These are phyloP conservation scores for Ophiocordyceps camponoti-floridani DNA, from an alignment of 2,329 filamentous ascomycete species.

Conservation along the genomic window DNA sequence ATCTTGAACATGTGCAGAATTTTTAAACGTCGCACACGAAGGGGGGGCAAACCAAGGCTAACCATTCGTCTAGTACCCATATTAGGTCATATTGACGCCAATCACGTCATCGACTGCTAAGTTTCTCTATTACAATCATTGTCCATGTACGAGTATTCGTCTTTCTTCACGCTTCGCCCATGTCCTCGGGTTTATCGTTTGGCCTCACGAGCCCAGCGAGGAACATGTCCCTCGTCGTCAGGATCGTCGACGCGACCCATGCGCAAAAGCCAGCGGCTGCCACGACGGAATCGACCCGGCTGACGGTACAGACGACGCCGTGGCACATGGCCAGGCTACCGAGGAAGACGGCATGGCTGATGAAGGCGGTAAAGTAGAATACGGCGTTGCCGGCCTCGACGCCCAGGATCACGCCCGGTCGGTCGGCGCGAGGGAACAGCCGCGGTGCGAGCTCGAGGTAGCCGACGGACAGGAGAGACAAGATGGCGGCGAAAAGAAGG, in stretches of 20 bases:
- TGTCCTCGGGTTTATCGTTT: slow-evolving; percentile 12
- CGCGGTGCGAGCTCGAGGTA: slow-evolving; percentile 33
- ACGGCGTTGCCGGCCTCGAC: slow-evolving; percentile 33
- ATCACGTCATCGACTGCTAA: background rate
- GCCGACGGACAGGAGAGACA: slow-evolving; percentile 34
- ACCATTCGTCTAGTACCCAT: no score
- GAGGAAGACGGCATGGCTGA: slow-evolving; percentile 39
- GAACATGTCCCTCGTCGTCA: slow-evolving; percentile 29
- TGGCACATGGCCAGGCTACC: slow-evolving; percentile 35
- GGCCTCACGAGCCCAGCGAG: slow-evolving; percentile 9
- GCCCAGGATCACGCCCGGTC: slow-evolving; percentile 25
- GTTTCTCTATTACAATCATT: background rate
- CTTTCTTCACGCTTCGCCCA: slow-evolving; percentile 14
- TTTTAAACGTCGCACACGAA: no score
- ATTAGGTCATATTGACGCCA: background rate
- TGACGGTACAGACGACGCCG: slow-evolving; percentile 36
- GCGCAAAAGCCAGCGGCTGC: slow-evolving; percentile 32
- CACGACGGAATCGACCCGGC: slow-evolving; percentile 34
- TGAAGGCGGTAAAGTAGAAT: slow-evolving; percentile 42
- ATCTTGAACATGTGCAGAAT: background rate
- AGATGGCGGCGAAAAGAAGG: slow-evolving; percentile 33
- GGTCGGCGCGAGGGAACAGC: slow-evolving; percentile 26
- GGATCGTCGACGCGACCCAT: slow-evolving; percentile 30
- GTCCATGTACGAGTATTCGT: no score
- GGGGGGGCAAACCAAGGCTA: no score